Conservation (phyloP, 768 basidiomycete species). For the Pleurotus platypus region DNA sequence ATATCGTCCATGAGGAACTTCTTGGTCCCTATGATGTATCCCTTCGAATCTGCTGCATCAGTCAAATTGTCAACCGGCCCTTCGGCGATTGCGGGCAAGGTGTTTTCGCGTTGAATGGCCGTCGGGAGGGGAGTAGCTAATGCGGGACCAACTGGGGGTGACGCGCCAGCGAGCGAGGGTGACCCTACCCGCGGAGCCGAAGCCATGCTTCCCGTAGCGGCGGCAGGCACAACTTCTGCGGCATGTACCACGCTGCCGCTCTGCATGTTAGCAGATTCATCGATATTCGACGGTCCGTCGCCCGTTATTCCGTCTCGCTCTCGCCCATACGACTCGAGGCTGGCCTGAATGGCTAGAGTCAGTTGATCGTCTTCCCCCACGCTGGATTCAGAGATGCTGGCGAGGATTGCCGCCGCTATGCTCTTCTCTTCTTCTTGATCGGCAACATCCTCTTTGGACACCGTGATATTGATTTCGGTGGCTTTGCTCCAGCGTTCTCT, state of each 20-base stretch:
- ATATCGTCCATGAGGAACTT: conserved; percentile 51
- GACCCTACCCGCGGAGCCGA: background rate
- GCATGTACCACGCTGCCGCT: background rate
- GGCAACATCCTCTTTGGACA: background rate
- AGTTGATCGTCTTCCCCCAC: no score
- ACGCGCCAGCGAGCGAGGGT: background rate
- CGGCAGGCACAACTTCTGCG: background rate
- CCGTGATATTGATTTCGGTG: no score
- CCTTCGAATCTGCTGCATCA: conserved; percentile 14
- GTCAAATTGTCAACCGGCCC: background rate
- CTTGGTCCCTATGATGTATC: conserved; percentile 62
- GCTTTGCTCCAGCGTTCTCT: no score
- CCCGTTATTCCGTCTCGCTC: background rate
- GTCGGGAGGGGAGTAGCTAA: background rate
- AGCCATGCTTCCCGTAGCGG: no score
- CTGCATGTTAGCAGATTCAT: no score
- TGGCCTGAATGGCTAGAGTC: no score
- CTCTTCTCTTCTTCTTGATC: conserved; percentile 35
- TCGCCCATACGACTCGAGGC: no score
- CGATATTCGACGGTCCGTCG: background rate
- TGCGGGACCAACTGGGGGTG: background rate
- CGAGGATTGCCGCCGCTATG: conserved; percentile 41
- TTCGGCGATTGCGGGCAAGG: background rate
- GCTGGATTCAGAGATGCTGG: conserved; percentile 29
- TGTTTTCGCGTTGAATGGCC: background rate